These are phyloP conservation scores for Fulvia fulva DNA, from an alignment of 2,329 filamentous ascomycete genomes.

Conservation along the genomic window DNA sequence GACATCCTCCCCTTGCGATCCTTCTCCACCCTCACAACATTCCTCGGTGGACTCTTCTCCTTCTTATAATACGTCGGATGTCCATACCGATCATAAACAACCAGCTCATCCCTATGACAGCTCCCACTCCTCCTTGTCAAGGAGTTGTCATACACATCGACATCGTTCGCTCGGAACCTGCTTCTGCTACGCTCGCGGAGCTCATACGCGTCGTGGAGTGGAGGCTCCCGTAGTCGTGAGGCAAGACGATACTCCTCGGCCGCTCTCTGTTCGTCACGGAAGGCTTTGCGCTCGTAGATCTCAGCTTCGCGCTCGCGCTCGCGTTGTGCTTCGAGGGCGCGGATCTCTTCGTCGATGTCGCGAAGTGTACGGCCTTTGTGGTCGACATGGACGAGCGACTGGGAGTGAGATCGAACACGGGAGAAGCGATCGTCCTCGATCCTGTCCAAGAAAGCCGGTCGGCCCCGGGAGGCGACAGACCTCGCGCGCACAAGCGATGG, in stretches of 20 bases:
- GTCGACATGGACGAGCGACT: conserved; percentile 15
- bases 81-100: conserved; percentile 34
- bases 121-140: conserved; percentile 11
- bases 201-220: conserved; percentile 46
- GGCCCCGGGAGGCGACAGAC: neutral
- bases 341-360: conserved; percentile 70
- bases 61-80: conserved; percentile 28
- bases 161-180: conserved; percentile 2
- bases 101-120: conserved; percentile 56
- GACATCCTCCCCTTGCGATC: conserved; percentile 96
- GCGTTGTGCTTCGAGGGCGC: conserved; percentile 63
- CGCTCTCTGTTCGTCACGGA: neutral
- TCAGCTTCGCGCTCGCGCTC: conserved; percentile 45
- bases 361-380: conserved; percentile 43
- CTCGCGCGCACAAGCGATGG: neutral
- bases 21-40: conserved; percentile 70
- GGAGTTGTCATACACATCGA: conserved; percentile 8
- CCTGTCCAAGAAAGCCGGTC: neutral
- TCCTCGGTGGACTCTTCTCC: conserved; percentile 44
- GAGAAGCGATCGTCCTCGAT: conserved; percentile 2
- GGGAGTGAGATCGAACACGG: conserved; percentile 8
- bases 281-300: conserved; percentile 52
- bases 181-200: conserved; percentile 45
- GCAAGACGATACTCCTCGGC: conserved; percentile 41
- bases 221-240: conserved; percentile 39